phyloP scores from a whole-genome alignment of 805 yeast species.

The Huiozyma naganishii region DNA sequence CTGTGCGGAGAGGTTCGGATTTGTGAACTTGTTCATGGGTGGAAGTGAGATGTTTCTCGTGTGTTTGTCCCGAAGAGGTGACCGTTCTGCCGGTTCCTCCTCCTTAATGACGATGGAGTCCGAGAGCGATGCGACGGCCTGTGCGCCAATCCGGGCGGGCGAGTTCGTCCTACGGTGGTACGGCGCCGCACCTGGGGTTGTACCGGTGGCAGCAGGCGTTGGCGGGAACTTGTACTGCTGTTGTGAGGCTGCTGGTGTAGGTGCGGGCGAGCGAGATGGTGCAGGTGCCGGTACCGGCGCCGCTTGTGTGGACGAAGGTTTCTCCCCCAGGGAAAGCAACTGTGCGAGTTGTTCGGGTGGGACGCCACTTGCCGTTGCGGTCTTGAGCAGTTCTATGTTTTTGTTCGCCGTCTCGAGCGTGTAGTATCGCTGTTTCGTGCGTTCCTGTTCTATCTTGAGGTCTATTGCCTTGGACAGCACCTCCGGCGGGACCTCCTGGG shows the following conservation, averaged over 20 bases:
- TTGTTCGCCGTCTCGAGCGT: conserved; percentile 50
- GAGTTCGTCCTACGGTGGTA: conserved; percentile 37
- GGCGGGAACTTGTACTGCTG: conserved; percentile 3
- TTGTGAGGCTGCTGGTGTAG: neutral
- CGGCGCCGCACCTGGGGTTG: neutral
- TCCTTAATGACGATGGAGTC: conserved; percentile 20
- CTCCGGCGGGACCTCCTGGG: conserved; percentile 39
- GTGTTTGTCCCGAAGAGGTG: conserved; percentile 4
- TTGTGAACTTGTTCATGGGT: conserved; percentile 6
- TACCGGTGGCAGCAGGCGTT: neutral
- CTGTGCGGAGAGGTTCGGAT: conserved; percentile 4
- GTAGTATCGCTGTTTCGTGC: conserved; percentile 71
- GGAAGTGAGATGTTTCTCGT: conserved; percentile 18
- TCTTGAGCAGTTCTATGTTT: conserved; percentile 50
- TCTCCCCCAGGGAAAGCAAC: conserved; percentile 31
- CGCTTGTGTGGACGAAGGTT: neutral
- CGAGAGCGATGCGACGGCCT: conserved; percentile 47
- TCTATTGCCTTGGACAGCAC: conserved; percentile 49
- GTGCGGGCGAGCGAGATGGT: neutral
- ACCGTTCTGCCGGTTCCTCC: conserved; percentile 9
- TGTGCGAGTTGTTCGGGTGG: conserved; percentile 56
- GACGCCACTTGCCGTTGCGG: conserved; percentile 49
- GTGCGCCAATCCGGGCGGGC: conserved; percentile 66
- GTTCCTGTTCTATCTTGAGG: conserved; percentile 62
- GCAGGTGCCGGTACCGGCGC: too few relatives aligned